Percentiles rank a stretch among this genome's conserved stretches.
These are phyloP conservation scores for Lodderomyces pseudojiufengensis DNA, from an alignment of 1,139 yeast species.

Conservation along the genomic window DNA sequence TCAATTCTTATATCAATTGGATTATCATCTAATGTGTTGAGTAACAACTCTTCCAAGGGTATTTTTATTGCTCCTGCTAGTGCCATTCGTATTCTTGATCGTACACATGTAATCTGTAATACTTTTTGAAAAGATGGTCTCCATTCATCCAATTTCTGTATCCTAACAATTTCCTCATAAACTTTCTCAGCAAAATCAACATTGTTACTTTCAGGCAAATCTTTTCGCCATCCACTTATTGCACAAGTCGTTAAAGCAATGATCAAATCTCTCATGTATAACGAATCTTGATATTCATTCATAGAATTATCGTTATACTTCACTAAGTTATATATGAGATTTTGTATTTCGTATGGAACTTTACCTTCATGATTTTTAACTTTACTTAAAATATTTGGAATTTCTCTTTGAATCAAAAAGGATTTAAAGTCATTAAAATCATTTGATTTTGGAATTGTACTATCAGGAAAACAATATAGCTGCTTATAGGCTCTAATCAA, in stretches of 20 bases:
- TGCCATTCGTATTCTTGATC: slow-evolving; percentile 59
- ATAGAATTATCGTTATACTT: slow-evolving; percentile 83
- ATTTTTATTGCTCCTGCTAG: slow-evolving; percentile 52
- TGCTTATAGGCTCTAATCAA: slow-evolving; percentile 66
- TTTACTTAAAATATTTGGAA: slow-evolving; percentile 58
- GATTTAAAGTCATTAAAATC: slow-evolving; percentile 68
- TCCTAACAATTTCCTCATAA: slow-evolving; percentile 56
- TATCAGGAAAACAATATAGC: slow-evolving; percentile 68
- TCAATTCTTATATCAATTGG: slow-evolving; percentile 56
- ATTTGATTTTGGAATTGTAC: slow-evolving; percentile 70
- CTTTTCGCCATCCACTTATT: slow-evolving; percentile 21
- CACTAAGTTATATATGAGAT: slow-evolving; percentile 65
- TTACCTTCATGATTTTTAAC: slow-evolving; percentile 63
- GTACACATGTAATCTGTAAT: slow-evolving; percentile 55
- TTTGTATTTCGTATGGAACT: slow-evolving; percentile 62
- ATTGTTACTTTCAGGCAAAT: slow-evolving; percentile 3
- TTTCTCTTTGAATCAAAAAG: slow-evolving; percentile 66
- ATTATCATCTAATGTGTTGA: slow-evolving; percentile 49
- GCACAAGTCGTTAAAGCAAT: slow-evolving; percentile 47
- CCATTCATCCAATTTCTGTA: slow-evolving; percentile 83
- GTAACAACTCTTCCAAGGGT: slow-evolving; percentile 47
- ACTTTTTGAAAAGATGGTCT: slow-evolving; percentile 67
- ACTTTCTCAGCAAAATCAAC: slow-evolving; percentile 25
- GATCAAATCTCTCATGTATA: slow-evolving; percentile 60
- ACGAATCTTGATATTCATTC: slow-evolving; percentile 73